Base-by-base conservation (phyloP, 2,329 filamentous ascomycete genomes). In the Xylariaceae sp. region DNA sequence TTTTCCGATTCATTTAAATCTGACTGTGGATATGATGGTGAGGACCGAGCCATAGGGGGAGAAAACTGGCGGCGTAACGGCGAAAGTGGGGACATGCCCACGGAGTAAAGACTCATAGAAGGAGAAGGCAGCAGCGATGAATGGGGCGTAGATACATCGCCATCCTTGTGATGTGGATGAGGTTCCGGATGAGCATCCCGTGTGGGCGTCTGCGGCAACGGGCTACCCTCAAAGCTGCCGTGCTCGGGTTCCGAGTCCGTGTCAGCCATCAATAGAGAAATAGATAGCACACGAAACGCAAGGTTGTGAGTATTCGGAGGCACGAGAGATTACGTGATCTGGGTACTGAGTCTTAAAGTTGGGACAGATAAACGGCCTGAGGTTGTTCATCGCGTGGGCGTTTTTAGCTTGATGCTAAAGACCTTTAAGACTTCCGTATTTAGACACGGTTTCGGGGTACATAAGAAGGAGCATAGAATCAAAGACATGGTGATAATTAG, bases 31-130 rank as follows among this genome's bases (percentile, higher is more conserved):
- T 53, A 55, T 30, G 63, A 55, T 5, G 61, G 56, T 5, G 63
- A 58, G 10, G 63, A 61, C 41, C 50, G 60, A 40, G 47, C 21
- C 45, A 60, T 48, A 18, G 57, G 57, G 21, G 62, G 54, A 23
- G 65, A 57, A 29, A 65, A 57, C n/a, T 57, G 62, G 35, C 59
- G 64, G 20, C 59, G 64, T 24, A 63, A 42, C 18, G 66, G 64
- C 4, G 66, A 67, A 41, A 66, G 64, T 40, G 64, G 63, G 48
- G 66, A 66, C 62, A 65, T 63, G 26, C 57, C 64, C 20, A 66
- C 42, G 6, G 64, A 65, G 37, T 60, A 59, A 27, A 64, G 59
- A 43, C 59, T 65, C 21, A 69, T 18, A 8, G 64, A 65, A 13
- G 66, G 65, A 29, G 66, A 67, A 18, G 49, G 62, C 18, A 62